These are phyloP conservation scores for Cicer chorassanicum DNA, from an alignment of 306 rosid genomes.

Conservation along the genomic window DNA sequence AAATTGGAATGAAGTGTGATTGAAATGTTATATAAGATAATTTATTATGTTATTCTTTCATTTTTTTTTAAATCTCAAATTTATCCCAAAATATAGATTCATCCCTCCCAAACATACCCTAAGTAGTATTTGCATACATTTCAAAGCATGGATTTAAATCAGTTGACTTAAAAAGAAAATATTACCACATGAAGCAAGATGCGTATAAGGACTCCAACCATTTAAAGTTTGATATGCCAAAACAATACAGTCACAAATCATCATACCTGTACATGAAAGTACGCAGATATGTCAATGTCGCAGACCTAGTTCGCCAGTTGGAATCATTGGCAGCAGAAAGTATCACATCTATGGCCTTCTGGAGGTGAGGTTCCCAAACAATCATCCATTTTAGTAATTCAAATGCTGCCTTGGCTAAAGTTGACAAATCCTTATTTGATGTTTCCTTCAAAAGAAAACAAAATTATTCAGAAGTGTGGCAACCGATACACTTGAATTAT, in stretches of 20 bases:
- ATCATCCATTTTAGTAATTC: slow-evolving; percentile 93
- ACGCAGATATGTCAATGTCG: slow-evolving; percentile 87
- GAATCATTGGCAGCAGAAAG: slow-evolving; percentile 86
- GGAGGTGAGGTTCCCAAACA: slow-evolving; percentile 84
- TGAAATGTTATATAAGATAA: too few relatives aligned
- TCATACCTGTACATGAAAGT: slow-evolving; percentile 95
- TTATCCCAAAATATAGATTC: too few relatives aligned
- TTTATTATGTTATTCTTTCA: too few relatives aligned
- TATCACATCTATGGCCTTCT: slow-evolving; percentile 76
- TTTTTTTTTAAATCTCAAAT: too few relatives aligned
- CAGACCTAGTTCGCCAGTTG: slow-evolving; percentile 96
- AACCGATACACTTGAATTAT: slow-evolving; percentile 32
- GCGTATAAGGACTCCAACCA: slow-evolving; percentile 39
- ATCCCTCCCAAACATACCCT: too few relatives aligned
- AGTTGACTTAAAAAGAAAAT: slow-evolving; percentile 22
- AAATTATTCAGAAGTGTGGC: slow-evolving; percentile 45
- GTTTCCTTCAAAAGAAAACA: slow-evolving; percentile 75
- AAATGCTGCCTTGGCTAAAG: slow-evolving; percentile 89
- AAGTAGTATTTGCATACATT: slow-evolving; percentile 22
- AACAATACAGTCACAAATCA: slow-evolving; percentile 41
- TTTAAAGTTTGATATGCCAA: slow-evolving; percentile 28
- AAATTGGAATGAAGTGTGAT: too few relatives aligned
- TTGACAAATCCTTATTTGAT: slow-evolving; percentile 93
- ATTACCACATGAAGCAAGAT: slow-evolving; percentile 10
- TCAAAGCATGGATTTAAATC: slow-evolving; percentile 24